Evolutionary conservation across 1,284 basidiomycete genomes (phyloP).

Genomic region (Apiotrichum sp.): DNA sequence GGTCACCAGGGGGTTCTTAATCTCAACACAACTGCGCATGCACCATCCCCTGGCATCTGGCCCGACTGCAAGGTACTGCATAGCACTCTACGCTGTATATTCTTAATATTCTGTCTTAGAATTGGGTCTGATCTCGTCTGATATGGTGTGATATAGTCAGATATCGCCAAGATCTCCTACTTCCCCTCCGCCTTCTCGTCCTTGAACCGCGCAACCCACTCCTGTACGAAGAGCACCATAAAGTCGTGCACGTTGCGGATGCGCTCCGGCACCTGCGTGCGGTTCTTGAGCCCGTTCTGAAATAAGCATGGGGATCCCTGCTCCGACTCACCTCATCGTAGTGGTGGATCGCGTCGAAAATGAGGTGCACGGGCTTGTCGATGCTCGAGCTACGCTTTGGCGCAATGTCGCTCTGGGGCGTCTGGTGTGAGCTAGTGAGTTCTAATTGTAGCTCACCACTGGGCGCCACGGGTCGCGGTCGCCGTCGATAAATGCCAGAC

Average conservation of each 20-base stretch:
- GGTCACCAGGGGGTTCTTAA: too few species aligned
- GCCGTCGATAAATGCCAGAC: conserved; percentile 66
- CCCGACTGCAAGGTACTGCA: too few species aligned
- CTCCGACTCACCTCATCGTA: conserved; percentile 57
- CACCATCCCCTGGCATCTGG: too few species aligned
- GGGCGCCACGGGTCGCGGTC: conserved; percentile 76
- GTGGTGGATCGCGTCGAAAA: conserved; percentile 83
- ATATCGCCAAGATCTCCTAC: neutral
- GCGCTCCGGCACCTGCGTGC: conserved; percentile 63
- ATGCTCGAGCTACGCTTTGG: conserved; percentile 63
- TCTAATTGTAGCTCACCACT: conserved; percentile 43
- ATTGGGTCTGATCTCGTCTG: too few species aligned
- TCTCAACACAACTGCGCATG: too few species aligned
- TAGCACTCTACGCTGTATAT: too few species aligned
- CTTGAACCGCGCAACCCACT: conserved; percentile 68
- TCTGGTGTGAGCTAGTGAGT: conserved; percentile 25
- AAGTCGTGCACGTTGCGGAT: conserved; percentile 76
- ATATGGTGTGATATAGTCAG: too few species aligned
- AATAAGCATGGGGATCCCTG: neutral
- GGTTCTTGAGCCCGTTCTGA: conserved; percentile 65
- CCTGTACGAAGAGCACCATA: conserved; percentile 70
- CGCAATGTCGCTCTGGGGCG: conserved; percentile 77
- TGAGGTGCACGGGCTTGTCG: conserved; percentile 75
- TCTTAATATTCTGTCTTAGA: too few species aligned
- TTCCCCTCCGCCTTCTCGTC: conserved; percentile 19